Evolutionary conservation across 768 basidiomycete species (phyloP), one percentile per base, ranked within the genome.

Genomic region (Hygrophorus russula): DNA sequence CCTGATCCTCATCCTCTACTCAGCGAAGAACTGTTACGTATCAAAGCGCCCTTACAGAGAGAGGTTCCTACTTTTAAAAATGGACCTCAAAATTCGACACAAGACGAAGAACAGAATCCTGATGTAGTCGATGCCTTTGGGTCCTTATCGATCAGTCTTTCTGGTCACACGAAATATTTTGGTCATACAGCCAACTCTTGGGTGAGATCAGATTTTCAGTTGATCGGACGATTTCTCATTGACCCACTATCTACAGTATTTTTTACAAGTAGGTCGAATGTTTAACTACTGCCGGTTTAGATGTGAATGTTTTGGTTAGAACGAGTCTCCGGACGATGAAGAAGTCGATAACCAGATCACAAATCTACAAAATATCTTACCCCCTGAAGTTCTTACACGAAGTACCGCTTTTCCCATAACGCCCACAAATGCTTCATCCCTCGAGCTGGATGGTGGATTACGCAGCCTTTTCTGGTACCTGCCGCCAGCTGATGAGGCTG

Each of bases 111-210:
- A 44, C 63, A 60, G 46, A 71, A 74, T 44, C 72, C 73, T 6
- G 83, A 87, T 51, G 69, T 85, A 36, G 74, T 86, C 4, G 82
- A 86, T 57, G 82, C 85, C 8, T 86, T 86, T 56, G 85, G 85
- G 14, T 82, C 83, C 0, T 62, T 88, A n/a, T 76, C 79, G 9
- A 82, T 88, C 51, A 80, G 69, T 37, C 62, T 80, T 15, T 76
- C 79, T 1, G 85, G 85, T 5, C 74, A 78, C 36, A 74, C 83
- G 17, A 86, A 81, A 54, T 87, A 82, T 53, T 85, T 72, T 50
- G 83, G 84, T 9, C 78, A 79, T 27, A 82, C 71, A 17, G 84
- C 84, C 15, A 84, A 78, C 49, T 86, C 84, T 10, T 84, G 76
- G 76, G 84, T 85, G 53, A 49, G 77, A 58, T 45, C 29, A 29